Evolutionary conservation across 2,329 filamentous ascomycete species (phyloP).

Genomic region (Blastomyces silverae): DNA sequence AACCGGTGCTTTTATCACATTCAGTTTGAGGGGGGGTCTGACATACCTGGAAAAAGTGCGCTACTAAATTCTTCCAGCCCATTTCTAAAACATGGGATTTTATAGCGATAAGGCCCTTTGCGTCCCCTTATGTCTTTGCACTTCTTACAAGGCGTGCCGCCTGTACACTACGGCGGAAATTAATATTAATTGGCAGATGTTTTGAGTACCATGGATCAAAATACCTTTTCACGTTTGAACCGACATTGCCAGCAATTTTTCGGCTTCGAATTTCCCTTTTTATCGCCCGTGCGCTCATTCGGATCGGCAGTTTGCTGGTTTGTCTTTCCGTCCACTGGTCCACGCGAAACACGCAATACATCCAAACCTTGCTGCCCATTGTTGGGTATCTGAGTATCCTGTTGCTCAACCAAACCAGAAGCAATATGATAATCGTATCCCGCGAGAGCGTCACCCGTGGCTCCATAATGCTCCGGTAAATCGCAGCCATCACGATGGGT

Average conservation of each 20-base stretch:
- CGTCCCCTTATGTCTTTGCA: not conserved
- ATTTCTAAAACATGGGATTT: not conserved
- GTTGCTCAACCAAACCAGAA: not conserved
- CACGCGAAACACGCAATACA: not conserved
- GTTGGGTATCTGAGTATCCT: not conserved
- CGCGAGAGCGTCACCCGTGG: not conserved
- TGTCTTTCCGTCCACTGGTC: not conserved
- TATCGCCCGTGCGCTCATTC: not conserved
- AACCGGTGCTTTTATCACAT: not conserved
- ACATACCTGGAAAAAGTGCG: constrained; percentile 8
- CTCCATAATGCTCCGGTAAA: not conserved
- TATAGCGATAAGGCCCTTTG: constrained; percentile 4
- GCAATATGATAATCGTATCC: not conserved
- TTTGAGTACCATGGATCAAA: not conserved
- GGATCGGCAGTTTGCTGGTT: not conserved
- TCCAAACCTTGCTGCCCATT: not conserved
- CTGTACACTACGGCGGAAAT: not conserved
- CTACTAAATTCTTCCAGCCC: not conserved
- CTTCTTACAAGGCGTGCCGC: not conserved
- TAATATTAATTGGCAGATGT: not conserved
- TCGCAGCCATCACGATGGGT: not conserved
- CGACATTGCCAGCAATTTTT: constrained; percentile 7
- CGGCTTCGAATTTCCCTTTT: too few relatives aligned
- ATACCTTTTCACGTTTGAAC: constrained; percentile 5
- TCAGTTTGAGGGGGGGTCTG: not conserved